phyloP scores from a whole-genome alignment of 2,329 filamentous ascomycete species.

The Penicillium sp. region DNA sequence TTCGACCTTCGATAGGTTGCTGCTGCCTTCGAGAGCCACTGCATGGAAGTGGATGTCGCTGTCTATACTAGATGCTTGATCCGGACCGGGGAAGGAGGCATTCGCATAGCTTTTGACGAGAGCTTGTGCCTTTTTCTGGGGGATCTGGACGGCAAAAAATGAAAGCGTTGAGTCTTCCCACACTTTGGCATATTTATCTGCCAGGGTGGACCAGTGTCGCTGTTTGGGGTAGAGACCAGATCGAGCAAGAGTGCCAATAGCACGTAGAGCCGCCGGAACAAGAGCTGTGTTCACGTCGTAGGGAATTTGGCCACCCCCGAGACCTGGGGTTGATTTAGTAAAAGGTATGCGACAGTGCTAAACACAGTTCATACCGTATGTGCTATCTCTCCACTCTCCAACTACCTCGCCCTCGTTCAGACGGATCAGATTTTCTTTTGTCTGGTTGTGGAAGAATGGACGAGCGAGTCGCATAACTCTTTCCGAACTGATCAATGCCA shows the following conservation, averaged over 20 bases:
- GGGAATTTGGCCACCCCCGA: constrained; percentile 64
- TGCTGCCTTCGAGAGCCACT: constrained; percentile 57
- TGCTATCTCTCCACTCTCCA: constrained; percentile 65
- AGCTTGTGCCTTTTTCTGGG: constrained; percentile 45
- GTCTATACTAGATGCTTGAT: constrained; percentile 45
- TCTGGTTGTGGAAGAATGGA: constrained; percentile 56
- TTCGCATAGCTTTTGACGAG: constrained; percentile 54
- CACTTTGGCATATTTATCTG: constrained; percentile 55
- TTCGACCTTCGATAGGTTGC: constrained; percentile 52
- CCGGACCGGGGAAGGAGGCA: constrained; percentile 48
- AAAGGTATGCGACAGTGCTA: too few relatives aligned
- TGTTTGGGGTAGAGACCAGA: constrained; percentile 55
- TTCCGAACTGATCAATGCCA: constrained; percentile 56
- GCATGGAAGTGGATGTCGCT: constrained; percentile 56
- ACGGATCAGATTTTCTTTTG: constrained; percentile 57
- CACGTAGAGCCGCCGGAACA: constrained; percentile 61
- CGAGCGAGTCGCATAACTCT: constrained; percentile 60
- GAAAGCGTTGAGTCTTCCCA: constrained; percentile 63
- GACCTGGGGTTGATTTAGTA: constrained; percentile 20
- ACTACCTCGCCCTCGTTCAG: constrained; percentile 57
- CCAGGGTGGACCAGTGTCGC: constrained; percentile 48
- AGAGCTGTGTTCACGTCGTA: constrained; percentile 67
- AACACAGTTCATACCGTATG: constrained; percentile 44
- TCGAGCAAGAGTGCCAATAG: constrained; percentile 56
- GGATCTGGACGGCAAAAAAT: constrained; percentile 57